Conservation (phyloP, 495 filamentous ascomycete genomes). For the Penicillium canescens region DNA sequence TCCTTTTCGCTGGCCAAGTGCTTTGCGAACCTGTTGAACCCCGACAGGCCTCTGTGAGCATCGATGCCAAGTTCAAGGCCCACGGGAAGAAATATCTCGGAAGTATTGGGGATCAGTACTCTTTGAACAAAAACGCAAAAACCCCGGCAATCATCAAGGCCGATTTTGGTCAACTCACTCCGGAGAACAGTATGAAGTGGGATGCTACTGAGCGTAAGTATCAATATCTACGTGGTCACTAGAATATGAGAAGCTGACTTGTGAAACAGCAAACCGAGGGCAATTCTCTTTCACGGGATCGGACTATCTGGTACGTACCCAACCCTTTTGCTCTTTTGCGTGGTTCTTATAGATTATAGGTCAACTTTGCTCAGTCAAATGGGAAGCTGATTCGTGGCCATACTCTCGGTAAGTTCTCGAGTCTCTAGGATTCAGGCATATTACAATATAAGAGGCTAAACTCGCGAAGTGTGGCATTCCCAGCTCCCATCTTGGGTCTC, state of each 20-base stretch:
- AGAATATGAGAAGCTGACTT: slow-evolving; percentile 10
- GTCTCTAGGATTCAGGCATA: not conserved
- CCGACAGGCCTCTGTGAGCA: slow-evolving; percentile 22
- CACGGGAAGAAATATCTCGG: slow-evolving; percentile 30
- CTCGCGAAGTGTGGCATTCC: slow-evolving; percentile 48
- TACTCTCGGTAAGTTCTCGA: slow-evolving; percentile 34
- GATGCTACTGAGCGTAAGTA: slow-evolving; percentile 40
- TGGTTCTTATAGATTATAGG: slow-evolving; percentile 17
- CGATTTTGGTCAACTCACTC: slow-evolving; percentile 52
- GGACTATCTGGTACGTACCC: slow-evolving; percentile 39
- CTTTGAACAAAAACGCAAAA: slow-evolving; percentile 23
- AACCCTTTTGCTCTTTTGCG: not conserved
- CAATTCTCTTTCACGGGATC: slow-evolving; percentile 42
- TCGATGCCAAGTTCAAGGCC: slow-evolving; percentile 22
- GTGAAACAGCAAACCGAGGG: slow-evolving; percentile 28
- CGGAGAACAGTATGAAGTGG: slow-evolving; percentile 62
- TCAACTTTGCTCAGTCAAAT: slow-evolving; percentile 48
- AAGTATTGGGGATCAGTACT: slow-evolving; percentile 25
- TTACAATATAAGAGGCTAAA: not conserved
- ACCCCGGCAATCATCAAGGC: slow-evolving; percentile 39
- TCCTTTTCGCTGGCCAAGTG: slow-evolving; percentile 13
- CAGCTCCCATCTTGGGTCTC: slow-evolving; percentile 54
- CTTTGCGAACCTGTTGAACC: slow-evolving; percentile 5
- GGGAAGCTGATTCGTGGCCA: slow-evolving; percentile 51
- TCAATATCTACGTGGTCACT: not conserved